Evolutionary conservation across 495 filamentous ascomycete species (phyloP).

Genomic region (Annulohypoxylon maeteangense): DNA sequence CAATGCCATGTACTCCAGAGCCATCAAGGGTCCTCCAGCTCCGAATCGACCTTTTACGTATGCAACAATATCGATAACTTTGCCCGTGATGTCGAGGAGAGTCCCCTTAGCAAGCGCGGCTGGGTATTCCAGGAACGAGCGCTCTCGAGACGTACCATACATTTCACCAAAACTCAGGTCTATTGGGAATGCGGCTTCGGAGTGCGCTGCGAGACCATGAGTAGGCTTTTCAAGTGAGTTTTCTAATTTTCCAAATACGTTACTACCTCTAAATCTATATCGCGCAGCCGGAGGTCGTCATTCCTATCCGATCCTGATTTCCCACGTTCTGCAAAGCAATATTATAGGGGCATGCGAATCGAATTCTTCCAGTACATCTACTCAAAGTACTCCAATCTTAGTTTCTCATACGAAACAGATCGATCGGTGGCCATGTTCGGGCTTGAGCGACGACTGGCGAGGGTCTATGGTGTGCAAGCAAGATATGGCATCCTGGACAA

Average conservation of each 20-base stretch:
- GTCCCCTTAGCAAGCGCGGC: not conserved
- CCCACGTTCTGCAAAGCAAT: not conserved
- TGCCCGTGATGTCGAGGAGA: not conserved
- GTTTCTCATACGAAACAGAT: not conserved
- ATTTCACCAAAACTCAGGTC: not conserved
- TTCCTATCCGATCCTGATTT: not conserved
- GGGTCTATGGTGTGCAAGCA: not conserved
- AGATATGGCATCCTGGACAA: not conserved
- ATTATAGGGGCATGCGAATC: not conserved
- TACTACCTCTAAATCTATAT: not conserved
- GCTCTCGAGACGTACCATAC: not conserved
- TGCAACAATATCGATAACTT: constrained; percentile 2
- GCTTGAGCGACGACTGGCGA: not conserved
- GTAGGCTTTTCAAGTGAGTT: not conserved
- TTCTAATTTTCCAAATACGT: not conserved
- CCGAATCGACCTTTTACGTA: not conserved
- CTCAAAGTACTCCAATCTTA: not conserved
- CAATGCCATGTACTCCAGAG: not conserved
- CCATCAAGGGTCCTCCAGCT: not conserved
- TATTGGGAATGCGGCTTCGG: constrained; percentile 1
- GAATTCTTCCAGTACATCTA: not conserved
- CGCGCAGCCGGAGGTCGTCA: not conserved
- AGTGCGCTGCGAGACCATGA: not conserved
- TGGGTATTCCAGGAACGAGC: constrained; percentile 5
- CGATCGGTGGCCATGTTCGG: not conserved